Evolutionary conservation across 495 filamentous ascomycete genomes (phyloP).

Genomic region (Jackrogersella minutella): DNA sequence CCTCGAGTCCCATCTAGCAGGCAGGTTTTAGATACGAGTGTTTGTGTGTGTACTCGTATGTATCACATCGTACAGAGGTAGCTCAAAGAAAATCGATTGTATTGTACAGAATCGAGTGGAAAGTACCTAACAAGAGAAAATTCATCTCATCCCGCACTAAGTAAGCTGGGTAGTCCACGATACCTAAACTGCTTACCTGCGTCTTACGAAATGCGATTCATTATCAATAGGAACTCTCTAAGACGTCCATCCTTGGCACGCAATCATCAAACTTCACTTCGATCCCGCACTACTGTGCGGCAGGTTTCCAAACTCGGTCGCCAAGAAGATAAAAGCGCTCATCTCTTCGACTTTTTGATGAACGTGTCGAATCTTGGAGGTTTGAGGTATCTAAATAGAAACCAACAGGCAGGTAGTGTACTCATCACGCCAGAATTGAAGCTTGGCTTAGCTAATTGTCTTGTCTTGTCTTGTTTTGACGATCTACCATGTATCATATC

Average conservation of each 20-base stretch:
- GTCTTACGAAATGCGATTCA: constrained; percentile 31
- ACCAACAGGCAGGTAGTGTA: neutral
- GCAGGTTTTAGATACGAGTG: too few species aligned
- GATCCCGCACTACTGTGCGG: constrained; percentile 31
- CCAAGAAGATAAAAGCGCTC: constrained; percentile 34
- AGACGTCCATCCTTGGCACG: constrained; percentile 26
- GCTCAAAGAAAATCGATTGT: neutral
- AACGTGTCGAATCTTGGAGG: constrained; percentile 14
- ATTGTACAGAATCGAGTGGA: constrained; percentile 1
- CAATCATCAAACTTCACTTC: constrained; percentile 22
- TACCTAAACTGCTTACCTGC: constrained; percentile 14
- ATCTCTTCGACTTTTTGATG: constrained; percentile 10
- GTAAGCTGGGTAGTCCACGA: constrained; percentile 8
- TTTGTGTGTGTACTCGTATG: constrained; percentile 2
- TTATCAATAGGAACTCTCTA: constrained; percentile 10
- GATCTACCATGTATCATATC: neutral
- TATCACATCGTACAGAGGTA: constrained; percentile 14
- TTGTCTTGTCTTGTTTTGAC: neutral
- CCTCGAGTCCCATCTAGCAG: too few species aligned
- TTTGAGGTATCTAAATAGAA: constrained; percentile 4
- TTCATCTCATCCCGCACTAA: neutral
- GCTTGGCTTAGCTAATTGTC: constrained; percentile 1
- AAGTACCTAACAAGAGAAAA: neutral
- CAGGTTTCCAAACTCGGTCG: constrained; percentile 33
- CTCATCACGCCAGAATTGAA: neutral